phyloP scores from a whole-genome alignment of 768 basidiomycete species.

The Trametes coccinea region DNA sequence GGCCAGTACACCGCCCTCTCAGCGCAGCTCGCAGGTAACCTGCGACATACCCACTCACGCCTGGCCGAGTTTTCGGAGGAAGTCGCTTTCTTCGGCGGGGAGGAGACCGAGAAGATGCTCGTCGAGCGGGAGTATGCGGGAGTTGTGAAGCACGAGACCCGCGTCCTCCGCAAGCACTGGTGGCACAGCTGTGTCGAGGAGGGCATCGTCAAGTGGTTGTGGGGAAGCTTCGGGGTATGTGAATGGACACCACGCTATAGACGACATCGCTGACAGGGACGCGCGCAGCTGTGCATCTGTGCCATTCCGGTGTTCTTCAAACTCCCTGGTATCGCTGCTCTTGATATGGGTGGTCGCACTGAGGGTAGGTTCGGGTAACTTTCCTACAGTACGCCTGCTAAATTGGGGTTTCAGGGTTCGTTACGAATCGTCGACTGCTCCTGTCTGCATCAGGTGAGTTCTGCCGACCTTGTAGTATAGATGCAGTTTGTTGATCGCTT shows the following conservation, averaged over 20 bases:
- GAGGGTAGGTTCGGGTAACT: slow-evolving; percentile 56
- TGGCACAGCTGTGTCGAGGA: slow-evolving; percentile 94
- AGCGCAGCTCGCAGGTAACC: slow-evolving; percentile 82
- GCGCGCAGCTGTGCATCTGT: slow-evolving; percentile 71
- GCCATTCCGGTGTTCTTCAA: slow-evolving; percentile 93
- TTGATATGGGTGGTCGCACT: slow-evolving; percentile 84
- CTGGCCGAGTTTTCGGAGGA: slow-evolving; percentile 89
- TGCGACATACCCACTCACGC: slow-evolving; percentile 91
- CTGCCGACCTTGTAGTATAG: background rate
- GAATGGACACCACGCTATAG: background rate
- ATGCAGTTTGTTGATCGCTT: background rate
- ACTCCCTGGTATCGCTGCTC: slow-evolving; percentile 62
- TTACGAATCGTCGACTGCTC: slow-evolving; percentile 90
- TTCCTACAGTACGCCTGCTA: background rate
- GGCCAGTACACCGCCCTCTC: slow-evolving; percentile 88
- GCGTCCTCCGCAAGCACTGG: slow-evolving; percentile 76
- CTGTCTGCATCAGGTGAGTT: slow-evolving; percentile 77
- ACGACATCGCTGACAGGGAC: background rate
- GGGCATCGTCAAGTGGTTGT: slow-evolving; percentile 94
- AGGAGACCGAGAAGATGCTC: slow-evolving; percentile 87
- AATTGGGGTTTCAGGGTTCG: slow-evolving; percentile 62
- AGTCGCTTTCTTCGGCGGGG: slow-evolving; percentile 85
- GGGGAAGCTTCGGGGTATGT: slow-evolving; percentile 91
- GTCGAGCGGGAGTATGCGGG: slow-evolving; percentile 87
- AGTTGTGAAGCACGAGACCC: slow-evolving; percentile 82